Percentiles rank a stretch among this genome's conserved stretches.
These are phyloP conservation scores for Coemansia javaensis DNA, from an alignment of 192 early-diverging fungal species.

Conservation along the genomic window DNA sequence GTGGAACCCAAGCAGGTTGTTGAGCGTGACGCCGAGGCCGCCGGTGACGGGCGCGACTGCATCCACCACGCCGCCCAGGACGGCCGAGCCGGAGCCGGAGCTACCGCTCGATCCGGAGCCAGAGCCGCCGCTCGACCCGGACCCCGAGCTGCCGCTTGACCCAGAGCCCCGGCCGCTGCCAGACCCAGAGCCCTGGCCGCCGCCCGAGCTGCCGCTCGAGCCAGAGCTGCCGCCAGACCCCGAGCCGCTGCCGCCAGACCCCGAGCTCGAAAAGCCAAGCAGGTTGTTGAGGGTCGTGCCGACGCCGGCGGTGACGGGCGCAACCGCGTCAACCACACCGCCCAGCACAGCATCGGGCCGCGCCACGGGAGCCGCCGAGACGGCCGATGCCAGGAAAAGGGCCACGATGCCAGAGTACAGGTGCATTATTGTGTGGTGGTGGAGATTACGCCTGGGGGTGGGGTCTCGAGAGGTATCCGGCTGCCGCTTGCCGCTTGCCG, in stretches of 20 bases:
- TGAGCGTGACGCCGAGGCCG: constrained; percentile 6
- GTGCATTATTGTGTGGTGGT: no score
- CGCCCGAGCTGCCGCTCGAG: background rate
- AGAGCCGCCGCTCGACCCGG: constrained; percentile 3
- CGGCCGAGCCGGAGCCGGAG: constrained; percentile 9
- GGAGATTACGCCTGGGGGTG: no score
- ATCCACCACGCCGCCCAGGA: constrained; percentile 16
- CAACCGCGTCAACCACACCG: constrained; percentile 15
- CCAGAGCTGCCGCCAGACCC: background rate
- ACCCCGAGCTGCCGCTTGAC: background rate
- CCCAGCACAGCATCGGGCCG: background rate
- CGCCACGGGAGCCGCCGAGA: background rate
- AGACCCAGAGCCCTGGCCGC: no score
- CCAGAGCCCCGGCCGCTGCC: background rate
- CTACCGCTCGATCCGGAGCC: constrained; percentile 3
- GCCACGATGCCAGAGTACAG: no score
- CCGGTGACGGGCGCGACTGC: constrained; percentile 9
- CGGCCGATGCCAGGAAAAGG: background rate
- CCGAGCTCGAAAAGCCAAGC: constrained; percentile 2
- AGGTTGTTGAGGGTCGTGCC: constrained; percentile 6
- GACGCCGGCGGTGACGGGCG: constrained; percentile 14
- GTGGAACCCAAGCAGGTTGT: constrained; percentile 7
- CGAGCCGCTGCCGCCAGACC: no score
- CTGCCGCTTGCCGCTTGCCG: no score
- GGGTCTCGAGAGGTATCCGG: no score